A percentile compares a stretch with the other conserved stretches of the same genome.
These are phyloP conservation scores for Oxytropis ochrocephala DNA, from an alignment of 306 rosid species.

Conservation along the genomic window DNA sequence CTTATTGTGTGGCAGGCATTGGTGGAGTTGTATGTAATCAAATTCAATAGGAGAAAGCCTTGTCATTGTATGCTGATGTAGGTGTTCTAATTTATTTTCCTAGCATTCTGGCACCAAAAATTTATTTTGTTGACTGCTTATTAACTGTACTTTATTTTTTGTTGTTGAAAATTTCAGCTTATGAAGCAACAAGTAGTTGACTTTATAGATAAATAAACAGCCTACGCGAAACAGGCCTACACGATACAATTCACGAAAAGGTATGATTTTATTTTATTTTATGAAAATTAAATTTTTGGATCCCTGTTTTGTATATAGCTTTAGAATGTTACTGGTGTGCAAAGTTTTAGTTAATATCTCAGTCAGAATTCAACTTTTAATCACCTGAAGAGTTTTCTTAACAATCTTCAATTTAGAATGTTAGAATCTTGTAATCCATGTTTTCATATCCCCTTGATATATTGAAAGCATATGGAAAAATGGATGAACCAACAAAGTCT, in stretches of 20 bases:
- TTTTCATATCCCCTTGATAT: slow-evolving; percentile 1
- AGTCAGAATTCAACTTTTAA: not conserved
- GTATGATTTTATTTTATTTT: slow-evolving; percentile 38
- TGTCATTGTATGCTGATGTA: slow-evolving; percentile 92
- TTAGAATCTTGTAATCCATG: slow-evolving; percentile 10
- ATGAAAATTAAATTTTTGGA: not conserved
- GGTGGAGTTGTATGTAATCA: slow-evolving; percentile 79
- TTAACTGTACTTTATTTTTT: not conserved
- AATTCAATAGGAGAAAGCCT: slow-evolving; percentile 84
- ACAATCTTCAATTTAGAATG: not conserved
- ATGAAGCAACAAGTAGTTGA: slow-evolving; percentile 82
- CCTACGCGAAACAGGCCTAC: too few relatives aligned
- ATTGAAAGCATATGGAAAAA: slow-evolving; percentile 9
- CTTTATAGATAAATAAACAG: slow-evolving; percentile 81
- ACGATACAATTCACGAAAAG: slow-evolving; percentile 76
- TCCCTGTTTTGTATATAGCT: slow-evolving; percentile 13
- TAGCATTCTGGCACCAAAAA: slow-evolving; percentile 2
- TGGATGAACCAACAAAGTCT: slow-evolving; percentile 15
- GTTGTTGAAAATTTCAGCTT: slow-evolving; percentile 53
- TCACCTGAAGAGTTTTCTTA: slow-evolving; percentile 10
- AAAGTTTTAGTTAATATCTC: slow-evolving; percentile 7
- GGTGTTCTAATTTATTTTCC: slow-evolving; percentile 35
- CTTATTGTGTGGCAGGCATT: slow-evolving; percentile 56
- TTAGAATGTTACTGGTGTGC: not conserved
- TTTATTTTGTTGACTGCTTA: slow-evolving; percentile 15